Evolutionary conservation across 2,329 filamentous ascomycete genomes (phyloP).

Genomic region (Colletotrichum endophyticum): DNA sequence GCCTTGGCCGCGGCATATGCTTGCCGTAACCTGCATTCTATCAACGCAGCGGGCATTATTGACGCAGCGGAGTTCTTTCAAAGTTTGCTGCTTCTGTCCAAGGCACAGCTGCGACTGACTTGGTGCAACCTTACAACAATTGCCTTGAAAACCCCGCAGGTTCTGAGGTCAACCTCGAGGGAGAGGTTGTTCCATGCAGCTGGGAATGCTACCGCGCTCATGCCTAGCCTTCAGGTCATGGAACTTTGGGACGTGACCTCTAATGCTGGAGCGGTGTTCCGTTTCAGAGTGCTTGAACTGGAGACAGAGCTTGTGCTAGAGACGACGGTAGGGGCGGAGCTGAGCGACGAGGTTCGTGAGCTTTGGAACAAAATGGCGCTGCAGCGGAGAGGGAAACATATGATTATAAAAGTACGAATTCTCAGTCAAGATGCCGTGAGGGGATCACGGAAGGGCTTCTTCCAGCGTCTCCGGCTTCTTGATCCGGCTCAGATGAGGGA

Average conservation of each 20-base stretch:
- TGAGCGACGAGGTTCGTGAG: neutral
- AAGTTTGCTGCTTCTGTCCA: neutral
- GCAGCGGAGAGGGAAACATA: neutral
- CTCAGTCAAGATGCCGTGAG: neutral
- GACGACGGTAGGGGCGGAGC: neutral
- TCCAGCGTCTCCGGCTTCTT: neutral
- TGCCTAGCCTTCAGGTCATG: neutral
- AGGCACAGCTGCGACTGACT: neutral
- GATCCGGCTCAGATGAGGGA: neutral
- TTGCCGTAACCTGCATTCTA: neutral
- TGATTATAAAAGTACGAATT: neutral
- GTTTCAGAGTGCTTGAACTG: neutral
- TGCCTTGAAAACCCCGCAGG: neutral
- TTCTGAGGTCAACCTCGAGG: accelerated
- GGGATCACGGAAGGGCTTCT: neutral
- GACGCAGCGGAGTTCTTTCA: neutral
- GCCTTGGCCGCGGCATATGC: neutral
- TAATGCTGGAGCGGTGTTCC: neutral
- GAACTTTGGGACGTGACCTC: neutral
- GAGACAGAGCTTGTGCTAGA: neutral
- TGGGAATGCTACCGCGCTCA: neutral
- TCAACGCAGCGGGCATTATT: neutral
- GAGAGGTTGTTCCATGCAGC: neutral
- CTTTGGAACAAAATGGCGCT: neutral
- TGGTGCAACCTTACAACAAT: neutral